Conservation (phyloP, 1,139 yeast genomes). For the Saccharomyces hybrid region DNA sequence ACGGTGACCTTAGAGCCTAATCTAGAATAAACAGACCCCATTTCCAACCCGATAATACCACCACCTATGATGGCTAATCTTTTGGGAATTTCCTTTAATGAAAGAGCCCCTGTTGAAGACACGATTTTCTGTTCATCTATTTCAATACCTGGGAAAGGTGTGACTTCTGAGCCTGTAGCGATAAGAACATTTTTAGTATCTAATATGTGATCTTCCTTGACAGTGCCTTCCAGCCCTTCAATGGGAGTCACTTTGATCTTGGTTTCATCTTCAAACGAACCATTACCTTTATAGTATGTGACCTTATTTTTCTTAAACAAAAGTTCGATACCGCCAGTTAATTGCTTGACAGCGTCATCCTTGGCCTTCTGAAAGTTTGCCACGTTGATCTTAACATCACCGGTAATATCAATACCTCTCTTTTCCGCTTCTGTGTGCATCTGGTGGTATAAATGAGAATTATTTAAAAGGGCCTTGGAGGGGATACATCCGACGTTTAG, state of each 20-base stretch:
- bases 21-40: constrained; percentile 97
- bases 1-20: constrained; percentile 94
- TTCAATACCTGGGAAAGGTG: constrained; percentile 97
- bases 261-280: constrained; percentile 78
- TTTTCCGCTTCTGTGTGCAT: constrained; percentile 73
- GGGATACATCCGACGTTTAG: constrained; percentile 98
- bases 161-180: constrained; percentile 97
- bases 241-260: constrained; percentile 73
- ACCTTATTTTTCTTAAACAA: constrained; percentile 94
- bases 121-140: constrained; percentile 97
- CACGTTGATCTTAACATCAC: constrained; percentile 67
- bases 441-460: constrained; percentile 87
- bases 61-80: constrained; percentile 92
- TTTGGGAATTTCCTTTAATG: constrained; percentile 85
- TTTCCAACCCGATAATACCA: constrained; percentile 98
- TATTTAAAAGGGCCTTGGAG: constrained; percentile 89
- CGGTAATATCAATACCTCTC: constrained; percentile 83
- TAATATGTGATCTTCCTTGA: constrained; percentile 39
- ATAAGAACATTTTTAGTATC: constrained; percentile 83
- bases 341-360: constrained; percentile 78
- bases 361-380: constrained; percentile 83
- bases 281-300: constrained; percentile 88
- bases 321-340: constrained; percentile 91
- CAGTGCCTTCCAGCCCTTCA: constrained; percentile 69
- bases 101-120: constrained; percentile 85